Conservation (phyloP, 371 early-diverging fungal genomes). For the Nematocida sp. region DNA sequence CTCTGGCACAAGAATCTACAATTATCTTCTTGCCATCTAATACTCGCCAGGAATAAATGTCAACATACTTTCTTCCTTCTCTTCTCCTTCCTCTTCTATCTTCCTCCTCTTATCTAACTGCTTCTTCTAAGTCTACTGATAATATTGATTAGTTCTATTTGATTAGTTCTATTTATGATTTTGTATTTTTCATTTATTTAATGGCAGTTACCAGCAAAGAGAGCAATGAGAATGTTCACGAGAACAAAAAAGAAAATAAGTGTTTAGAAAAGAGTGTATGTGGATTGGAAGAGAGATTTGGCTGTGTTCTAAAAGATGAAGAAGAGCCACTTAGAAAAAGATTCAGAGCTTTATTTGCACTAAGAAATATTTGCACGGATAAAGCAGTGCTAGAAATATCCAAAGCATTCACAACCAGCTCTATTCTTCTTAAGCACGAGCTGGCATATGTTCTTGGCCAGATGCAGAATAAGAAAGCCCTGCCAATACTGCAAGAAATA, state of each 20-base stretch:
- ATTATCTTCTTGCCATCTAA: slow-evolving; percentile 36
- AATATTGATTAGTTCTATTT: too few relatives aligned
- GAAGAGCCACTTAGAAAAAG: slow-evolving; percentile 47
- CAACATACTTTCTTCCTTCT: too few relatives aligned
- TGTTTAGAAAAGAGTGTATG: neutral
- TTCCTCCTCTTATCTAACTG: too few relatives aligned
- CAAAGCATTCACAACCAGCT: slow-evolving; percentile 69
- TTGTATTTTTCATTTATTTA: too few relatives aligned
- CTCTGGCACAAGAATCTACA: slow-evolving; percentile 24
- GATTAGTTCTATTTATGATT: too few relatives aligned
- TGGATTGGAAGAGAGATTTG: slow-evolving; percentile 4
- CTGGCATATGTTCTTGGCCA: slow-evolving; percentile 95
- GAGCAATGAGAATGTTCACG: too few relatives aligned
- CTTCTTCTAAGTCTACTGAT: too few relatives aligned
- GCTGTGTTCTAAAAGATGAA: slow-evolving; percentile 13
- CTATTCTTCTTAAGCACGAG: slow-evolving; percentile 92
- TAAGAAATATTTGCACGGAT: slow-evolving; percentile 75
- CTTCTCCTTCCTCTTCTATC: too few relatives aligned
- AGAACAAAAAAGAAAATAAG: neutral
- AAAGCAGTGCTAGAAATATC: slow-evolving; percentile 70
- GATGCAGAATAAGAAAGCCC: slow-evolving; percentile 74
- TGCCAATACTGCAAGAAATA: slow-evolving; percentile 69
- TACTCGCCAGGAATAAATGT: too few relatives aligned
- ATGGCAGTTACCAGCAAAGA: too few relatives aligned
- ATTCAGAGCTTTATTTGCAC: slow-evolving; percentile 78